Base-by-base conservation (phyloP, 2,329 filamentous ascomycete genomes). In the Bipolaris oryzae region DNA sequence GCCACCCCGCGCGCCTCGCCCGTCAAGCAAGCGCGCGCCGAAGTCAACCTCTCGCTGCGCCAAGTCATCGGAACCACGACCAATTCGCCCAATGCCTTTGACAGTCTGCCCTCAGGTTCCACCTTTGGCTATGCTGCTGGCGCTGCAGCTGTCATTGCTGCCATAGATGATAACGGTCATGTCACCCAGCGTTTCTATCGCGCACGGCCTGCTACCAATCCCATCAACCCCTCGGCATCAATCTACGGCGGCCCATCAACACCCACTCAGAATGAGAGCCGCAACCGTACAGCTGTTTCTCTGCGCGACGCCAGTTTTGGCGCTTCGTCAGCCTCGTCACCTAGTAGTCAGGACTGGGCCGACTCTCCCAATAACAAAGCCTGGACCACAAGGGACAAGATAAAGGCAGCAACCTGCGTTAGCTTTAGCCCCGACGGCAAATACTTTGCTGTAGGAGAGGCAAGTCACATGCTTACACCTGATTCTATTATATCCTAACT, bases 21-120 rank as follows among this genome's bases (percentile, higher is more conserved):
- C 28, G 77, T 78, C 63, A 86, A 83, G 71, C 61, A 78, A 31
- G 78, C 62, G 73, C 80, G 63, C 54, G 71, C 77, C 59, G 80
- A 81, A 64, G 70, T 74, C 23, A 79, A 76, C 38, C 82, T 97
- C 42, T 89, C 89, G 37, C 81, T 97, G 60, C 89, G 88, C 74
- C 87, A 91, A 61, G 92, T 98, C 55, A 90, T 98, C 69, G 95
- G 95, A 44, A 96, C 93, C 21, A 98, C 94, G 7, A 94, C 92
- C 62, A 86, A 82, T 64, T 90, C 90, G 4, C 89, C 92, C 38
- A 93, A 90, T 72, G 92, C 91, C 61, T 96, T 99, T 76, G 92
- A 96, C 73, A 88, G 86, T 62, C 87, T 94, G 58, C 81, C 89
- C 38, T 85, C 88, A 11, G 88, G 84, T 50, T 80, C 80, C 54